phyloP scores from a whole-genome alignment of 164 flowering plant species.

The Saururus chinensis region DNA sequence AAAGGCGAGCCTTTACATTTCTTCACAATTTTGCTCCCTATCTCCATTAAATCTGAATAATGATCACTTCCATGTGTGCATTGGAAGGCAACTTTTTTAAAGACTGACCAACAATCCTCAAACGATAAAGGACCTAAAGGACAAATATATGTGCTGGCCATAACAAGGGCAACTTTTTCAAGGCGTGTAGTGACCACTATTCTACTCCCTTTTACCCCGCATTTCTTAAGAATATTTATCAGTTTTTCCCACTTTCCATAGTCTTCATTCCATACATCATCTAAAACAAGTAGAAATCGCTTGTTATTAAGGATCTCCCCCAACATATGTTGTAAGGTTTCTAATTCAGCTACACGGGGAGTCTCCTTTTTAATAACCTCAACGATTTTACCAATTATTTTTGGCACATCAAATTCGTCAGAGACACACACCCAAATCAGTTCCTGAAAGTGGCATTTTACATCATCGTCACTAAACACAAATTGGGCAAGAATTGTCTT shows the following conservation, averaged over 20 bases:
- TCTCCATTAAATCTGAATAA: not conserved
- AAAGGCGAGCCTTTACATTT: slow-evolving; percentile 6
- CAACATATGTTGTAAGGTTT: not conserved
- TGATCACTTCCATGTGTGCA: not conserved
- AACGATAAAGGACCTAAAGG: not conserved
- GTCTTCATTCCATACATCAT: slow-evolving; percentile 8
- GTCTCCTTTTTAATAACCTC: not conserved
- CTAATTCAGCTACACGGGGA: not conserved
- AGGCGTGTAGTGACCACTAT: slow-evolving; percentile 7
- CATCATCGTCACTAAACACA: slow-evolving; percentile 1
- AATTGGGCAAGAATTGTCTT: slow-evolving; percentile 9
- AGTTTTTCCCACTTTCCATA: slow-evolving; percentile 3
- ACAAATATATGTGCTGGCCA: not conserved
- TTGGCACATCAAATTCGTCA: not conserved
- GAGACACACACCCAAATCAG: slow-evolving; percentile 4
- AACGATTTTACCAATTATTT: not conserved
- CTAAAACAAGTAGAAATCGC: slow-evolving; percentile 8
- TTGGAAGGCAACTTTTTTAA: not conserved
- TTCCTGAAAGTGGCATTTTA: not conserved
- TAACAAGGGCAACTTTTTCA: not conserved
- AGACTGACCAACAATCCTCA: slow-evolving; percentile 5
- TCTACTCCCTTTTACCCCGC: slow-evolving; percentile 3
- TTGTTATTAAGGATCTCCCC: not conserved
- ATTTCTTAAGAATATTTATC: not conserved
- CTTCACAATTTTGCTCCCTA: slow-evolving; percentile 2